Percentiles rank a stretch among this genome's conserved stretches.
Evolutionary conservation across 768 basidiomycete genomes (phyloP).

Genomic region (Calocybe cyanea): DNA sequence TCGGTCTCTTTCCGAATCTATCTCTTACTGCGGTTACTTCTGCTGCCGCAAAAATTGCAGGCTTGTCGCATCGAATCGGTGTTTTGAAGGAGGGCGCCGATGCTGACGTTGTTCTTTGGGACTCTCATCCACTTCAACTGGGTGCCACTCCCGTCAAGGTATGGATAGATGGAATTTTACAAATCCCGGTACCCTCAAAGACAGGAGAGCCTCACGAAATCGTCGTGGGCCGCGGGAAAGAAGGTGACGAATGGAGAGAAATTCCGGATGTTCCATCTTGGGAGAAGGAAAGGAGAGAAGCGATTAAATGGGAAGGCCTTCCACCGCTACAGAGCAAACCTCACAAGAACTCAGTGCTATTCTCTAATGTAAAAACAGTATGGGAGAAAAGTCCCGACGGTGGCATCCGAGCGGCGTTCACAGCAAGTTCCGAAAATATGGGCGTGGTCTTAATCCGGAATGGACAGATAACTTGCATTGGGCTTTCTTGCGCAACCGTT

Average conservation of each 20-base stretch:
- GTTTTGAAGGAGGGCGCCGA: conserved; percentile 53
- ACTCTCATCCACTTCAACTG: conserved; percentile 68
- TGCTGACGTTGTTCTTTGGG: conserved; percentile 73
- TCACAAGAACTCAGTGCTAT: conserved; percentile 39
- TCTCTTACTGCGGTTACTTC: conserved; percentile 68
- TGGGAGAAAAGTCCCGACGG: conserved; percentile 32
- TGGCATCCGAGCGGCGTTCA: conserved; percentile 27
- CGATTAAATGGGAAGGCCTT: conserved; percentile 64
- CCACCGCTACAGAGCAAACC: conserved; percentile 51
- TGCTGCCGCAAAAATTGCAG: conserved; percentile 59
- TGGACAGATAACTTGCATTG: conserved; percentile 54
- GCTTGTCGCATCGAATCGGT: conserved; percentile 76
- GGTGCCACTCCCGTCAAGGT: conserved; percentile 73
- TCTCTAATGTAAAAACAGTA: conserved; percentile 63
- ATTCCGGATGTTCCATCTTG: conserved; percentile 58
- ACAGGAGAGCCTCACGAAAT: conserved; percentile 34
- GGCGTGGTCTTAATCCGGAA: conserved; percentile 39
- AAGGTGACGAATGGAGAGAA: conserved; percentile 39
- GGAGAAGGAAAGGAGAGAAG: conserved; percentile 55
- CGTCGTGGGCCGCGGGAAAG: conserved; percentile 40
- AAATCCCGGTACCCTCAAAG: conserved; percentile 49
- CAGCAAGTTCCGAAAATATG: conserved; percentile 19
- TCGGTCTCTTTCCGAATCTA: conserved; percentile 52
- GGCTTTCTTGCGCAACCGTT: conserved; percentile 26
- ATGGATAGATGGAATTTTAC: conserved; percentile 84